phyloP scores from a whole-genome alignment of 108 stramenopile species.

The Cyclostephanos tholiformis region DNA sequence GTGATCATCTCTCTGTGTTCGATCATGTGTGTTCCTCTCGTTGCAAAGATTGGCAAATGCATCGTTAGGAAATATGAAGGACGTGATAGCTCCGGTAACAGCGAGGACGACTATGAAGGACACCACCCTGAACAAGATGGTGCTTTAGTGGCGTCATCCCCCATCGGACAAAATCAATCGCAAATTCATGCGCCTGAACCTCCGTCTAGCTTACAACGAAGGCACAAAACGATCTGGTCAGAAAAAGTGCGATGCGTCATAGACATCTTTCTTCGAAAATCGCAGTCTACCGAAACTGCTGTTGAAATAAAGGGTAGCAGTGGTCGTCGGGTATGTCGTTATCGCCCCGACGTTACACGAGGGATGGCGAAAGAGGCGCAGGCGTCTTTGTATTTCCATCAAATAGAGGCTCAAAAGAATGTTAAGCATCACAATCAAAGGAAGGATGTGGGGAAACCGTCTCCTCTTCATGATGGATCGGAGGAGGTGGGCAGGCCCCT shows the following conservation, averaged over 20 bases:
- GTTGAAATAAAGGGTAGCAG: not conserved
- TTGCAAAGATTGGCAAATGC: conserved; percentile 15
- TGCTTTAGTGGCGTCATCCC: not conserved
- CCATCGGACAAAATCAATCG: not conserved
- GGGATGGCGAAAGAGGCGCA: conserved; percentile 14
- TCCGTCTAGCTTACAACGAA: not conserved
- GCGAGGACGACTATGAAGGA: conserved; percentile 2
- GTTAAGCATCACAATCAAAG: not conserved
- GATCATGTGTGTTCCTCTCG: conserved; percentile 17
- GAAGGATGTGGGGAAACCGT: not conserved
- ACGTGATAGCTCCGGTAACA: not conserved
- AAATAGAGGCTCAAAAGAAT: not conserved
- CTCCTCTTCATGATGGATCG: not conserved
- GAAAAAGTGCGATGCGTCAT: not conserved
- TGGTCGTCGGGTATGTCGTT: too few relatives aligned
- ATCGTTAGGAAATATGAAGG: not conserved
- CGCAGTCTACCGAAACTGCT: not conserved
- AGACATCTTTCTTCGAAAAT: not conserved
- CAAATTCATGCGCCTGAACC: not conserved
- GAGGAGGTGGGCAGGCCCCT: not conserved
- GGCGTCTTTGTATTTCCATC: conserved; percentile 4
- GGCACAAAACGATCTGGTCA: not conserved
- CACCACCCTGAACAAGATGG: not conserved
- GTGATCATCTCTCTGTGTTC: conserved; percentile 22
- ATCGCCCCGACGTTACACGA: not conserved